phyloP scores from a whole-genome alignment of 2,329 filamentous ascomycete genomes.

The Amesomyces nigricolor region DNA sequence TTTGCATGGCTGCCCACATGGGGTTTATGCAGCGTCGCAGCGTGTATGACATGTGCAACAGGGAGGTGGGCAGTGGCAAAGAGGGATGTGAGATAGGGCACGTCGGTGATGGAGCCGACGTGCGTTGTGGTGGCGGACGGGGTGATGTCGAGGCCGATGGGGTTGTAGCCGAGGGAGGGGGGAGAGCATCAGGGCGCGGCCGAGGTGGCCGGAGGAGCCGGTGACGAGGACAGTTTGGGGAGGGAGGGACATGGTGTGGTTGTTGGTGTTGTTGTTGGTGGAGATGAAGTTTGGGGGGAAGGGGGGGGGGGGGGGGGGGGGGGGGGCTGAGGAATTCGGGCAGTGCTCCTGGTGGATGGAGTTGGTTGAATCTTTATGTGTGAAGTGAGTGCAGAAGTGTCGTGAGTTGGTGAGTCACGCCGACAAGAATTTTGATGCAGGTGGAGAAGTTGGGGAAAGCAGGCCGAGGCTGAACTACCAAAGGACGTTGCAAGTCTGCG shows the following conservation, averaged over 20 bases:
- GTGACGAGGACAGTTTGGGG: slow-evolving; percentile 37
- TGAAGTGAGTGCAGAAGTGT: background rate
- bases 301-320: no score
- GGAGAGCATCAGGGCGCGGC: slow-evolving; percentile 40
- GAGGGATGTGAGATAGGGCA: slow-evolving; percentile 30
- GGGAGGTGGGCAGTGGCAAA: slow-evolving; percentile 26
- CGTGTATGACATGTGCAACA: slow-evolving; percentile 39
- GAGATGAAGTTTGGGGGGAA: no score
- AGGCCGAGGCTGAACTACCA: background rate
- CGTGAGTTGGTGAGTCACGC: slow-evolving; percentile 1
- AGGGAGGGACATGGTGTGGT: background rate
- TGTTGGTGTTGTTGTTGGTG: background rate
- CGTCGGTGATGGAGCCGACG: slow-evolving; percentile 36
- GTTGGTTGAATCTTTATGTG: background rate
- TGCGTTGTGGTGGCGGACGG: slow-evolving; percentile 33
- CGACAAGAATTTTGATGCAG: background rate
- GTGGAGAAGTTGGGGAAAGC: background rate
- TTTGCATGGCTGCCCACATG: slow-evolving; percentile 42
- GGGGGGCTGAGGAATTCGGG: no score
- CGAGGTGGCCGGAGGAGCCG: slow-evolving; percentile 43
- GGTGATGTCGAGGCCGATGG: slow-evolving; percentile 41
- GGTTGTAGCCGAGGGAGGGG: slow-evolving; percentile 35
- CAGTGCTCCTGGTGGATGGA: no score
- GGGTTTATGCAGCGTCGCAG: slow-evolving; percentile 44
- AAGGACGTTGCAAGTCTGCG: no score